phyloP scores from a whole-genome alignment of 1,139 yeast genomes.

The Kurtzmaniella quercitrusa region DNA sequence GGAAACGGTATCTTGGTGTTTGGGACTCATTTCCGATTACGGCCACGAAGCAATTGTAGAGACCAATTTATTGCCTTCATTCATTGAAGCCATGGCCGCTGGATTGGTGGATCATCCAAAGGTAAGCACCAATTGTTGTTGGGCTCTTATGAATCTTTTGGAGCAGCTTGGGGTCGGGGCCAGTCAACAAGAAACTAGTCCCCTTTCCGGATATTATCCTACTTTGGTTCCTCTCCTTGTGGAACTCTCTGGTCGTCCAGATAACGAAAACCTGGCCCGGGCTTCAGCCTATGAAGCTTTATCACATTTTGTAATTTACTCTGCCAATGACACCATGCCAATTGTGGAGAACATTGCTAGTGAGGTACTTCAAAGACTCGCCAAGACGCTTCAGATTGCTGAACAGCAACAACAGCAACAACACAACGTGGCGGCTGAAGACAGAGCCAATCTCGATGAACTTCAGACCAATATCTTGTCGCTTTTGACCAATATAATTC shows the following conservation, averaged over 20 bases:
- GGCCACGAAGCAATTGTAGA: constrained; percentile 75
- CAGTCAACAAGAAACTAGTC: constrained; percentile 43
- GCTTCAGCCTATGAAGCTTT: constrained; percentile 95
- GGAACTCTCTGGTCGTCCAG: constrained; percentile 62
- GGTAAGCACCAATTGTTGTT: constrained; percentile 92
- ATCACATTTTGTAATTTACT: constrained; percentile 71
- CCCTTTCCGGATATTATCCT: constrained; percentile 71
- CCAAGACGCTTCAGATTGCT: constrained; percentile 49
- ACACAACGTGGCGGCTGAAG: constrained; percentile 55
- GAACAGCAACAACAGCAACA: constrained; percentile 3
- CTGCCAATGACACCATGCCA: constrained; percentile 68
- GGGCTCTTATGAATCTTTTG: constrained; percentile 89
- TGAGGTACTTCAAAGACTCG: constrained; percentile 69
- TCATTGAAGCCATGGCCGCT: constrained; percentile 64
- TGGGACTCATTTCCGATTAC: constrained; percentile 91
- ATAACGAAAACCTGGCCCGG: constrained; percentile 84
- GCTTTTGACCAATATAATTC: constrained; percentile 80
- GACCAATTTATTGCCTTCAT: constrained; percentile 58
- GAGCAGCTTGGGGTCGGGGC: constrained; percentile 78
- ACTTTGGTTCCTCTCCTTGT: constrained; percentile 67
- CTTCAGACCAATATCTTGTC: constrained; percentile 82
- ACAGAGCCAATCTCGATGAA: constrained; percentile 76
- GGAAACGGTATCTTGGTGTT: constrained; percentile 98
- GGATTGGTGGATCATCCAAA: constrained; percentile 90
- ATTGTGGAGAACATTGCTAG: constrained; percentile 69